Evolutionary conservation across 2,329 filamentous ascomycete genomes (phyloP).

Genomic region (Diaporthe citriasiana): DNA sequence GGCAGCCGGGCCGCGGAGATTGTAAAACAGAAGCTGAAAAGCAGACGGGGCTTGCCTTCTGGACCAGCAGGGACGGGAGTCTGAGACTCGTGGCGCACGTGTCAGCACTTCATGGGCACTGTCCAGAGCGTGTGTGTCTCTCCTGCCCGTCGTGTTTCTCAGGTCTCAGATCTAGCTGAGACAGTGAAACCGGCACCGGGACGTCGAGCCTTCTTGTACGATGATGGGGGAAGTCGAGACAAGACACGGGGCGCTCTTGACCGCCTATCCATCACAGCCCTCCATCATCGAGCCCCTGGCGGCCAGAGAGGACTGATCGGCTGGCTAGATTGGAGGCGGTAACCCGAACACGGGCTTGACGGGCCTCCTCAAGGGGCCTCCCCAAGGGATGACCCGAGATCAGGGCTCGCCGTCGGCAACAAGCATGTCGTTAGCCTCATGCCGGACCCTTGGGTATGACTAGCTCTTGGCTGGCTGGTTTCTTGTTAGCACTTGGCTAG

Average conservation of each 20-base stretch:
- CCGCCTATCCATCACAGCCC: slow-evolving; percentile 26
- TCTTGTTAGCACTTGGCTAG: background rate
- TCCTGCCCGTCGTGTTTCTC: slow-evolving; percentile 1
- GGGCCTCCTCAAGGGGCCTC: background rate
- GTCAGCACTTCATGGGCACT: slow-evolving; percentile 29
- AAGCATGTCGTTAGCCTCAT: slow-evolving; percentile 26
- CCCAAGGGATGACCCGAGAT: slow-evolving; percentile 10
- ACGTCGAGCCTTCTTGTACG: slow-evolving; percentile 20
- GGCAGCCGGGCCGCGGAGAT: slow-evolving; percentile 27
- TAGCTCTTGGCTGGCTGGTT: background rate
- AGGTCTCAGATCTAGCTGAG: slow-evolving; percentile 39
- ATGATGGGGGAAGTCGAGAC: slow-evolving; percentile 26
- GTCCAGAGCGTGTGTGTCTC: slow-evolving; percentile 5
- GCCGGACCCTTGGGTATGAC: slow-evolving; percentile 8
- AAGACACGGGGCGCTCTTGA: slow-evolving; percentile 34
- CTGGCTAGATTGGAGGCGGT: slow-evolving; percentile 28
- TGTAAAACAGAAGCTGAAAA: slow-evolving; percentile 34
- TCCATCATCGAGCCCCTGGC: background rate
- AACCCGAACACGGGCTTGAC: slow-evolving; percentile 22
- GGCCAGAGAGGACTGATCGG: slow-evolving; percentile 21
- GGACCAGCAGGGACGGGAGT: slow-evolving; percentile 28
- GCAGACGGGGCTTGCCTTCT: slow-evolving; percentile 12
- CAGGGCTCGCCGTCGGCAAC: slow-evolving; percentile 13
- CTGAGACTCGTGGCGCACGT: slow-evolving; percentile 37
- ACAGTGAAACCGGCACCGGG: slow-evolving; percentile 21